phyloP scores from a whole-genome alignment of 192 early-diverging fungal species.

The Backusella tuberculispora region DNA sequence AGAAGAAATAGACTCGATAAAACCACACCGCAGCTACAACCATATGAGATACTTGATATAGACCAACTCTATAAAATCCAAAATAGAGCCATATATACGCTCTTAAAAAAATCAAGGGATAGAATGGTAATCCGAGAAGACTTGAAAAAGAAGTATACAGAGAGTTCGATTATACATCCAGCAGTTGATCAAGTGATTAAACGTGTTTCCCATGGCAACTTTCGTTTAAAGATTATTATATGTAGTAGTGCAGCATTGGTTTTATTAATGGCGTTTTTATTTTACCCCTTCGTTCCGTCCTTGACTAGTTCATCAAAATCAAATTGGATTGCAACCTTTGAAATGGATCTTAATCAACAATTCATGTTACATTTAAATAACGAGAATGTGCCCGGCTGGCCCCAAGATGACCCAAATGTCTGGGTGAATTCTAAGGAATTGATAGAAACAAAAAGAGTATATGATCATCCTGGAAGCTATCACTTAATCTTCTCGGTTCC shows the following conservation, averaged over 20 bases:
- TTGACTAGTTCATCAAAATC: background rate
- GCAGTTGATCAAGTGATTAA: background rate
- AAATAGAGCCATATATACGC: constrained; percentile 18
- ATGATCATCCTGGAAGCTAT: background rate
- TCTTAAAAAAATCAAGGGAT: constrained; percentile 24
- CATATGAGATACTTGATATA: constrained; percentile 29
- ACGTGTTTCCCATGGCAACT: background rate
- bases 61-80: constrained; percentile 23
- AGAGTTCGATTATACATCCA: background rate
- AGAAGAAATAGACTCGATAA: background rate
- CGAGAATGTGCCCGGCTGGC: background rate
- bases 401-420: background rate
- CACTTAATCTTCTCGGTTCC: background rate
- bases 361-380: background rate
- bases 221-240: too few relatives aligned
- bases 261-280: too few relatives aligned
- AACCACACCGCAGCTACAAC: constrained; percentile 1
- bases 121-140: constrained; percentile 17
- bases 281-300: background rate
- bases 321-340: background rate
- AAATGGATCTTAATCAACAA: background rate
- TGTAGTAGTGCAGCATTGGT: too few relatives aligned
- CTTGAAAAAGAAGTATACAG: background rate
- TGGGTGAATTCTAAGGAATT: background rate
- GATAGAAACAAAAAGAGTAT: background rate